Conservation (phyloP, 2,329 filamentous ascomycete species). For the Trichophyton mentagrophytes region DNA sequence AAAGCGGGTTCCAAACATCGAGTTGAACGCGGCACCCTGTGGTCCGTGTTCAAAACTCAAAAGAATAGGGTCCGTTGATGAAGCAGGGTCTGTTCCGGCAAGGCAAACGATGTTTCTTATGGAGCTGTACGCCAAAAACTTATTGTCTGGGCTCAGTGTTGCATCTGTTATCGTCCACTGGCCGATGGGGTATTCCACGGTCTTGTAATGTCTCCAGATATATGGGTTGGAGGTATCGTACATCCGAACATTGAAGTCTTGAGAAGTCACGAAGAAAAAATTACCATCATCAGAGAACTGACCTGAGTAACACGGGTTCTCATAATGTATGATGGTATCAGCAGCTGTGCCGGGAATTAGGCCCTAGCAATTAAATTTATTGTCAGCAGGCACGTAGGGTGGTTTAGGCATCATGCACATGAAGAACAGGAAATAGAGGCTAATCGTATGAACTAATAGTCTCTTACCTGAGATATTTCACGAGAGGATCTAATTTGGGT, state of each 20-base stretch:
- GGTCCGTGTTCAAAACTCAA: constrained; percentile 54
- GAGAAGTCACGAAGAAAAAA: constrained; percentile 86
- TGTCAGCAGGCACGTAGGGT: not conserved
- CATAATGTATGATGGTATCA: constrained; percentile 79
- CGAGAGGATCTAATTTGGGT: constrained; percentile 49
- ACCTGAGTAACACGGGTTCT: constrained; percentile 78
- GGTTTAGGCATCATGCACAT: too few relatives aligned
- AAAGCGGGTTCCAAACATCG: constrained; percentile 27
- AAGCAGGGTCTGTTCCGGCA: constrained; percentile 72
- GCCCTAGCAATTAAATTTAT: constrained; percentile 33
- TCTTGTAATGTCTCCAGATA: constrained; percentile 92
- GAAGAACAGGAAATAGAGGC: not conserved
- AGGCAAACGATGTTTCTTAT: constrained; percentile 75
- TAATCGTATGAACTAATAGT: not conserved
- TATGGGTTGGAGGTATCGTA: constrained; percentile 96
- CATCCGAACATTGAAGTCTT: constrained; percentile 91
- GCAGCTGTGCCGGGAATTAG: constrained; percentile 66
- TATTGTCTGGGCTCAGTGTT: constrained; percentile 79
- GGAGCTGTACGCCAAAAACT: constrained; percentile 80
- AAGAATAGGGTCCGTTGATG: constrained; percentile 64
- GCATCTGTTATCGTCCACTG: constrained; percentile 96
- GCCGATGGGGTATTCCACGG: constrained; percentile 68
- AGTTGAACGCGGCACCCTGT: constrained; percentile 24
- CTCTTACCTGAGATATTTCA: constrained; percentile 54
- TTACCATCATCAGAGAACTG: constrained; percentile 96